These are phyloP conservation scores for Microdochium bolleyi DNA, from an alignment of 2,329 filamentous ascomycete genomes.

Conservation along the genomic window DNA sequence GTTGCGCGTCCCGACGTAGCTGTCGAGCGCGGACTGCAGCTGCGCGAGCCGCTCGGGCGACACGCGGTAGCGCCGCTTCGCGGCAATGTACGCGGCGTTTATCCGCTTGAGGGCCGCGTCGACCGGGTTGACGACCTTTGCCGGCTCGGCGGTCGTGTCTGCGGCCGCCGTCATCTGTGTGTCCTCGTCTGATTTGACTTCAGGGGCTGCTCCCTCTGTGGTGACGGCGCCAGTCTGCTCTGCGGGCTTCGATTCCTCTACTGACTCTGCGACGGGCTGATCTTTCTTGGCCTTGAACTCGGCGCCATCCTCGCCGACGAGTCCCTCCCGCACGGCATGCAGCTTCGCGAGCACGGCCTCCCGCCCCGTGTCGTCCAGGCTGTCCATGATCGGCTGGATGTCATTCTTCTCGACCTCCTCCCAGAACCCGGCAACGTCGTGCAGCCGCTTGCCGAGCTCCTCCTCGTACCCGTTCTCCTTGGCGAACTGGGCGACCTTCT, in stretches of 20 bases:
- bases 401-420: slow-evolving; percentile 69
- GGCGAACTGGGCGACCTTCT: slow-evolving; percentile 71
- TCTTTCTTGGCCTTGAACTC: slow-evolving; percentile 9
- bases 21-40: slow-evolving; percentile 66
- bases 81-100: slow-evolving; percentile 72
- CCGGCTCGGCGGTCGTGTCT: slow-evolving; percentile 14
- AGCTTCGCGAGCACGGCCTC: slow-evolving; percentile 56
- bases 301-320: slow-evolving; percentile 8
- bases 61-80: slow-evolving; percentile 81
- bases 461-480: slow-evolving; percentile 66
- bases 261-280: slow-evolving; percentile 5
- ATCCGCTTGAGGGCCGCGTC: slow-evolving; percentile 63
- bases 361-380: slow-evolving; percentile 55
- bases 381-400: slow-evolving; percentile 62
- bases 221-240: slow-evolving; percentile 6
- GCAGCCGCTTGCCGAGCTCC: slow-evolving; percentile 59
- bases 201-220: slow-evolving; percentile 11
- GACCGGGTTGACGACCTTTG: slow-evolving; percentile 41
- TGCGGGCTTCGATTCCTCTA: slow-evolving; percentile 4
- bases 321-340: slow-evolving; percentile 28
- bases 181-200: slow-evolving; percentile 1
- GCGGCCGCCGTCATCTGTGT: neutral
- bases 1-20: slow-evolving; percentile 79
- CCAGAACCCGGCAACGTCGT: slow-evolving; percentile 79
- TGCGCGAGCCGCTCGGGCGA: slow-evolving; percentile 61